Percentiles rank a stretch among this genome's conserved stretches.
Evolutionary conservation across 2,329 filamentous ascomycete genomes (phyloP).

Genomic region (Cordyceps militaris): DNA sequence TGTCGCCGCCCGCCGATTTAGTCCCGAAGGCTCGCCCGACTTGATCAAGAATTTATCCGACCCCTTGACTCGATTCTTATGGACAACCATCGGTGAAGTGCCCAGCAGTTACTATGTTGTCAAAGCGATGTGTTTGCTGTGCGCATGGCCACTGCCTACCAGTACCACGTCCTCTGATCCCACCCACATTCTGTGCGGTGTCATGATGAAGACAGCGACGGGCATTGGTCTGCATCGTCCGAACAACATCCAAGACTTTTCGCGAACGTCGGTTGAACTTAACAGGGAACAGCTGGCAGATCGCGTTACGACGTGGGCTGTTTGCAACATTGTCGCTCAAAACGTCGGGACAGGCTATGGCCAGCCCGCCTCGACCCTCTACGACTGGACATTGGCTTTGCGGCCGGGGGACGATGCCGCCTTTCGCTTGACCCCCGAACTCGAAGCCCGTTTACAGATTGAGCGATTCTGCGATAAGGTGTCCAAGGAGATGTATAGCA

Average conservation of each 20-base stretch:
- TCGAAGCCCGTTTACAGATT: conserved; percentile 62
- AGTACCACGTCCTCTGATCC: conserved; percentile 73
- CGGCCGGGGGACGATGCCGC: conserved; percentile 53
- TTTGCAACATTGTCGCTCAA: conserved; percentile 78
- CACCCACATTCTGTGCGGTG: conserved; percentile 72
- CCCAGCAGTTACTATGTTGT: conserved; percentile 74
- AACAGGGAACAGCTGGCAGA: conserved; percentile 75
- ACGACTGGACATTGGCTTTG: conserved; percentile 65
- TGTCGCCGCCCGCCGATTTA: conserved; percentile 66
- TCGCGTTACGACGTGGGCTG: conserved; percentile 73
- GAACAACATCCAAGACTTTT: conserved; percentile 78
- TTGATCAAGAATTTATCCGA: conserved; percentile 62
- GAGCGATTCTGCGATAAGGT: conserved; percentile 72
- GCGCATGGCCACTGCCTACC: conserved; percentile 77
- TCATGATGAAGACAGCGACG: conserved; percentile 83
- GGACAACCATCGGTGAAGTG: conserved; percentile 69
- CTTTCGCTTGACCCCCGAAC: conserved; percentile 51
- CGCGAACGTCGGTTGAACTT: conserved; percentile 64
- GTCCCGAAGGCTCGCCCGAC: conserved; percentile 45
- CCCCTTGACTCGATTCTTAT: conserved; percentile 63
- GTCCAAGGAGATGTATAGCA: conserved; percentile 73
- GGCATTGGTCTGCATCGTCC: conserved; percentile 76
- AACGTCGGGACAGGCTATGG: conserved; percentile 77
- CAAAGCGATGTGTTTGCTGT: conserved; percentile 72
- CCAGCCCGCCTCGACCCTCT: conserved; percentile 70